Conservation (phyloP, 495 filamentous ascomycete genomes). For the Aspergillus baeticus region DNA sequence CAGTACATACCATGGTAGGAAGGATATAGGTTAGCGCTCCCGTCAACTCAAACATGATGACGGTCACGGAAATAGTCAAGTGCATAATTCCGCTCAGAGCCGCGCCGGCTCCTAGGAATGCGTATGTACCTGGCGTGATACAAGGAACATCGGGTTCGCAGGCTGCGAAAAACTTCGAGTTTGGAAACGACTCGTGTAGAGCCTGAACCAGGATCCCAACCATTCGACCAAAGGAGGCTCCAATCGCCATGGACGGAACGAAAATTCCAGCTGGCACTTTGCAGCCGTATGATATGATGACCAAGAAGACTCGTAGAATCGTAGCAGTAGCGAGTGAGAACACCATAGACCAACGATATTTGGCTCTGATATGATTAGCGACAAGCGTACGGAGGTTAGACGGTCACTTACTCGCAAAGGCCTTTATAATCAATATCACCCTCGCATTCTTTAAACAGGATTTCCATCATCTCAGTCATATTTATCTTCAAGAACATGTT, state of each 20-base stretch:
- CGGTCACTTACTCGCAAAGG: constrained; percentile 70
- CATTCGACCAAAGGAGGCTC: constrained; percentile 88
- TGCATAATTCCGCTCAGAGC: constrained; percentile 98
- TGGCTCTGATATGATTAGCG: constrained; percentile 37
- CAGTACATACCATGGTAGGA: constrained; percentile 74
- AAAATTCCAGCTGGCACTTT: constrained; percentile 98
- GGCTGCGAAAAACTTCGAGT: constrained; percentile 78
- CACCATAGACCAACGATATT: constrained; percentile 76
- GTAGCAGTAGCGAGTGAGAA: constrained; percentile 79
- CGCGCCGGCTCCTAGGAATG: constrained; percentile 90
- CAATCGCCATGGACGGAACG: constrained; percentile 96
- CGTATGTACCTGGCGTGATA: constrained; percentile 95
- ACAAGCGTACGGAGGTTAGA: background rate
- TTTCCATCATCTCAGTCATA: constrained; percentile 99
- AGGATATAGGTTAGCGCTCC: constrained; percentile 94
- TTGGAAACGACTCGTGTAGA: constrained; percentile 78
- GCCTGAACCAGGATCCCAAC: constrained; percentile 94
- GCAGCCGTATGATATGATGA: constrained; percentile 97
- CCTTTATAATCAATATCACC: constrained; percentile 88
- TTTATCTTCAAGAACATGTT: constrained; percentile 96
- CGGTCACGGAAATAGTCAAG: constrained; percentile 91
- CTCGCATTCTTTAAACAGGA: constrained; percentile 92
- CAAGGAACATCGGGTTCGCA: constrained; percentile 93
- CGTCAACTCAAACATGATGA: constrained; percentile 98
- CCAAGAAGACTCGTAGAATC: constrained; percentile 73